Conservation (phyloP, 768 basidiomycete species). For the Lactarius tabidus region DNA sequence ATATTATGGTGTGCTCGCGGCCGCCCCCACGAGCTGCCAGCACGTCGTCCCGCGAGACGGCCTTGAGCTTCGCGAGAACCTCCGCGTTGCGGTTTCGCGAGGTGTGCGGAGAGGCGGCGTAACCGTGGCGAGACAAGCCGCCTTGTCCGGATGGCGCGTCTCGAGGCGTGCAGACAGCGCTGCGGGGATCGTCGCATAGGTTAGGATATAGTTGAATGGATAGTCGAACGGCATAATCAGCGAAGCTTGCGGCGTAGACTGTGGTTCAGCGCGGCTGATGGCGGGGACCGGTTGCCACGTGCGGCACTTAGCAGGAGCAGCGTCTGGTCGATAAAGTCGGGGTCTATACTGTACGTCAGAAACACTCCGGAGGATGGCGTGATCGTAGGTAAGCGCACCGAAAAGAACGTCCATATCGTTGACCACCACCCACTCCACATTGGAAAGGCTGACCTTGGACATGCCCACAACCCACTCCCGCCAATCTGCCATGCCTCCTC, state of each 20-base stretch:
- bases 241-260: constrained; percentile 3
- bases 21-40: no score
- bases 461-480: constrained; percentile 43
- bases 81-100: constrained; percentile 77
- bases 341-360: constrained; percentile 44
- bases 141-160: constrained; percentile 51
- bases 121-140: constrained; percentile 78
- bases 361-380: constrained; percentile 2
- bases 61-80: constrained; percentile 66
- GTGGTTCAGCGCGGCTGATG: not conserved
- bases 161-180: no score
- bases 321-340: no score
- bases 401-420: constrained; percentile 95
- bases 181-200: no score
- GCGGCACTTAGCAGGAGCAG: constrained; percentile 60
- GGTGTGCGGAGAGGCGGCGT: constrained; percentile 67
- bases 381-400: constrained; percentile 52
- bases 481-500: constrained; percentile 28
- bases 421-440: constrained; percentile 84
- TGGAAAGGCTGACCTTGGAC: constrained; percentile 58
- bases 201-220: no score
- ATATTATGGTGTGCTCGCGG: no score
- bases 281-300: constrained; percentile 42
- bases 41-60: constrained; percentile 65
- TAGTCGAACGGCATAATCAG: no score